Percentiles rank a stretch among this genome's conserved stretches.
These are phyloP conservation scores for Malassezia furfur DNA, from an alignment of 1,284 basidiomycete genomes.

Conservation along the genomic window DNA sequence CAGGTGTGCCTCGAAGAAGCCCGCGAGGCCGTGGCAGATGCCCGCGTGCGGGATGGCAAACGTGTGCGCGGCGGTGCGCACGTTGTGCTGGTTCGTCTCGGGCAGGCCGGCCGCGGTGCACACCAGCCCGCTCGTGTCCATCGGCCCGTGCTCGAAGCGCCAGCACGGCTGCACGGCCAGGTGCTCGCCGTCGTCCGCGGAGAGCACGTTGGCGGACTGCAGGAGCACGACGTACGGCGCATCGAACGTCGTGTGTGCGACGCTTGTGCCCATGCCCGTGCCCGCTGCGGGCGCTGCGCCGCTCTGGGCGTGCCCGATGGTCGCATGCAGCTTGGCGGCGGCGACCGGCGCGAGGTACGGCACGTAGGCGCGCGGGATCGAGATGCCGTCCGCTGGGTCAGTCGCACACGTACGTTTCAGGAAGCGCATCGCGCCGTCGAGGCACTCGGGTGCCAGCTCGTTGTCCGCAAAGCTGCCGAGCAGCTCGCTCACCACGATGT, in stretches of 20 bases:
- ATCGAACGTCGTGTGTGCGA: conserved; percentile 58
- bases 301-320: conserved; percentile 10
- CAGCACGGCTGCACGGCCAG: conserved; percentile 86
- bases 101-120: conserved; percentile 42
- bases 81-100: conserved; percentile 50
- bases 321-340: conserved; percentile 76
- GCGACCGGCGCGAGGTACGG: conserved; percentile 87
- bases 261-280: conserved; percentile 12
- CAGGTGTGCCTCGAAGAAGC: conserved; percentile 91
- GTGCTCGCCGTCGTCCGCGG: conserved; percentile 54
- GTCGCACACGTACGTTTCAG: conserved; percentile 29
- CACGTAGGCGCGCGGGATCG: conserved; percentile 90
- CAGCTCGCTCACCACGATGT: conserved; percentile 90
- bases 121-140: conserved; percentile 25
- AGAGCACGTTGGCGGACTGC: conserved; percentile 58
- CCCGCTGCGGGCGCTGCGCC: conserved; percentile 12
- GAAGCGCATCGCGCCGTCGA: conserved; percentile 83
- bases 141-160: conserved; percentile 73
- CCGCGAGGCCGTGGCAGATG: conserved; percentile 89
- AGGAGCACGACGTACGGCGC: conserved; percentile 99
- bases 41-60: conserved; percentile 93
- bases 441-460: conserved; percentile 90
- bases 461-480: conserved; percentile 97
- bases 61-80: conserved; percentile 51
- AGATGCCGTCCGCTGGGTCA: conserved; percentile 69